These are phyloP conservation scores for Borovskyia barvae DNA, from an alignment of 208 protist species.

Conservation along the genomic window DNA sequence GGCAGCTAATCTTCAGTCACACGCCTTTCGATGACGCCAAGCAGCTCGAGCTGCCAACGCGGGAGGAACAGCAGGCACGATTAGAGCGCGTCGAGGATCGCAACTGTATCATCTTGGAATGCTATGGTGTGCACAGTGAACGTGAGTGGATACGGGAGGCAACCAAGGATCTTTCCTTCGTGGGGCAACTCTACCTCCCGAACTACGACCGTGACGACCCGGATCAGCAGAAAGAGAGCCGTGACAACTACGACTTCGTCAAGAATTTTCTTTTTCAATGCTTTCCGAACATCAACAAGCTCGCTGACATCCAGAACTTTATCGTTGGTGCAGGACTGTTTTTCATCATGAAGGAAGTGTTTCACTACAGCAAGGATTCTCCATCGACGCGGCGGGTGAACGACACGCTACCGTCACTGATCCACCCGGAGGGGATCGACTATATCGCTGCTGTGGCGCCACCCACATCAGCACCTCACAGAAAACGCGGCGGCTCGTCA, in stretches of 20 bases:
- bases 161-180: slow-evolving; percentile 77
- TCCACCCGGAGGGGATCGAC: slow-evolving; percentile 2
- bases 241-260: slow-evolving; percentile 85
- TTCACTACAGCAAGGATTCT: slow-evolving; percentile 29
- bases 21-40: slow-evolving; percentile 89
- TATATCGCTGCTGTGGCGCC: slow-evolving; percentile 12
- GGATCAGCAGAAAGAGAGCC: slow-evolving; percentile 67
- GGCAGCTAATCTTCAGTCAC: slow-evolving; percentile 91
- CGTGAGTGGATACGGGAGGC: slow-evolving; percentile 86
- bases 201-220: slow-evolving; percentile 72
- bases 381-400: slow-evolving; percentile 15
- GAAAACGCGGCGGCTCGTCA: slow-evolving; percentile 1
- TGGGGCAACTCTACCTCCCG: slow-evolving; percentile 77
- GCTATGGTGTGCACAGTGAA: slow-evolving; percentile 78
- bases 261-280: slow-evolving; percentile 90
- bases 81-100: slow-evolving; percentile 81
- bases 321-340: slow-evolving; percentile 74
- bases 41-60: slow-evolving; percentile 68
- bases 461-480: slow-evolving; percentile 7
- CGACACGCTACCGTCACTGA: slow-evolving; percentile 11
- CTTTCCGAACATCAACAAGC: slow-evolving; percentile 68
- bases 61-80: slow-evolving; percentile 60
- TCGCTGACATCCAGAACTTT: slow-evolving; percentile 75
- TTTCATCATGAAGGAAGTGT: slow-evolving; percentile 71
- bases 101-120: slow-evolving; percentile 89